phyloP scores from a whole-genome alignment of 768 basidiomycete genomes.

The Agaricus blazei region DNA sequence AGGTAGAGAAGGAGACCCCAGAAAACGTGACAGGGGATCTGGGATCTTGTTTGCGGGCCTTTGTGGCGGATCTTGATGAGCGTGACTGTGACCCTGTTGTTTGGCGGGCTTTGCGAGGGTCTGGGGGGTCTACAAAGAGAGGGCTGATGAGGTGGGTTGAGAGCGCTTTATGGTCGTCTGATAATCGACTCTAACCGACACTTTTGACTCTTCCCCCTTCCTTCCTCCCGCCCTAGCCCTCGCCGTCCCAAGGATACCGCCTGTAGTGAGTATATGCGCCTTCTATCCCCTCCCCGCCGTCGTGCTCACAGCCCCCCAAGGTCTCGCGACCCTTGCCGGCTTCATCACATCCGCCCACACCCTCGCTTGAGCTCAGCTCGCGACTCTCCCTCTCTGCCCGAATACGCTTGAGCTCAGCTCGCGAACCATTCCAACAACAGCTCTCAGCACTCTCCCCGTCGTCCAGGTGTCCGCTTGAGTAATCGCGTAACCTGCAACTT shows the following conservation, averaged over 20 bases:
- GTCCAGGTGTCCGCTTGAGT: constrained; percentile 35
- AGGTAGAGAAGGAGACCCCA: constrained; percentile 1
- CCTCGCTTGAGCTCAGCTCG: constrained; percentile 72
- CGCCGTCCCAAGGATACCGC: constrained; percentile 46
- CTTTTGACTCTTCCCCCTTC: constrained; percentile 13
- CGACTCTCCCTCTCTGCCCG: constrained; percentile 44
- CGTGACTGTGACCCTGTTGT: constrained; percentile 1
- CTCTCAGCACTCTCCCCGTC: constrained; percentile 14
- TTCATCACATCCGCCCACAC: constrained; percentile 44
- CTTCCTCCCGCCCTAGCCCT: constrained; percentile 31
- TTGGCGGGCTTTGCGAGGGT: not conserved
- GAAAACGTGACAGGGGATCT: constrained; percentile 8
- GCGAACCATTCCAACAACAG: constrained; percentile 28
- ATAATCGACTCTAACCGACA: constrained; percentile 10
- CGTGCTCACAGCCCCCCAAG: constrained; percentile 30
- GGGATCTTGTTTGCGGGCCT: not conserved
- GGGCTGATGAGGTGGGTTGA: not conserved
- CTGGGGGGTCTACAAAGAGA: constrained; percentile 5
- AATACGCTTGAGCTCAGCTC: constrained; percentile 69
- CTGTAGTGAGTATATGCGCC: constrained; percentile 30
- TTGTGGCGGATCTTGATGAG: constrained; percentile 4
- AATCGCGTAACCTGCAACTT: constrained; percentile 33
- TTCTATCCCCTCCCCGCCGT: constrained; percentile 9
- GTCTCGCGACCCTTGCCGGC: constrained; percentile 96
- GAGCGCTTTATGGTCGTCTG: constrained; percentile 11